Conservation (phyloP, 106 monocot species). For the Dioscorea alata region DNA sequence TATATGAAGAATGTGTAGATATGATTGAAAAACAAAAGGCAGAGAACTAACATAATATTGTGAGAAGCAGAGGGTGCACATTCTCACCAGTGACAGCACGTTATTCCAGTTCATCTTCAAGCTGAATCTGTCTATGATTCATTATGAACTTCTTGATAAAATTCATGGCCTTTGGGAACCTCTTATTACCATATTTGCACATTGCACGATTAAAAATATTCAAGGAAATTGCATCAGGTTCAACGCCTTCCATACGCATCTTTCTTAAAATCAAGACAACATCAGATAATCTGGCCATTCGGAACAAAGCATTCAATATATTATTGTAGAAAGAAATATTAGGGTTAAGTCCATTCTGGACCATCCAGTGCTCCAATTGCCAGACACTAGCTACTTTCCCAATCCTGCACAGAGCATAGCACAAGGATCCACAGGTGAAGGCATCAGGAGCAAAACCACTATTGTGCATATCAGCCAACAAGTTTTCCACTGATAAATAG, state of each 20-base stretch:
- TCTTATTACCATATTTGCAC: slow-evolving; percentile 23
- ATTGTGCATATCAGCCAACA: slow-evolving; percentile 31
- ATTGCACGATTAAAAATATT: slow-evolving; percentile 22
- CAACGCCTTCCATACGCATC: slow-evolving; percentile 39
- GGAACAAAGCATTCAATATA: slow-evolving; percentile 34
- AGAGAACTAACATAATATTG: not conserved
- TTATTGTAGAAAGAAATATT: slow-evolving; percentile 35
- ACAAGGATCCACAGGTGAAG: slow-evolving; percentile 32
- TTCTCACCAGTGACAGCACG: not conserved
- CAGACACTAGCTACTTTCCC: slow-evolving; percentile 22
- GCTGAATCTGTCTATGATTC: slow-evolving; percentile 2
- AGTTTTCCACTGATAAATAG: slow-evolving; percentile 2
- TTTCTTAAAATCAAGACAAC: slow-evolving; percentile 26
- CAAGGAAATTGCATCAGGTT: slow-evolving; percentile 35
- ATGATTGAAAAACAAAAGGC: not conserved
- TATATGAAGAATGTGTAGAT: not conserved
- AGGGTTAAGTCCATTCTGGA: slow-evolving; percentile 21
- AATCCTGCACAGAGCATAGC: slow-evolving; percentile 27
- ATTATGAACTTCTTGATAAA: slow-evolving; percentile 27
- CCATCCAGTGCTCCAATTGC: slow-evolving; percentile 27
- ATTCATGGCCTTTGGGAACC: slow-evolving; percentile 25
- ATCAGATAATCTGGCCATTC: slow-evolving; percentile 24
- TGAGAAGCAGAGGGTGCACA: not conserved
- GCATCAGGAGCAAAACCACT: slow-evolving; percentile 32
- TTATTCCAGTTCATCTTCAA: not conserved